Base-by-base conservation (phyloP, 2,329 filamentous ascomycete species). In the Colletotrichum spaethianum region DNA sequence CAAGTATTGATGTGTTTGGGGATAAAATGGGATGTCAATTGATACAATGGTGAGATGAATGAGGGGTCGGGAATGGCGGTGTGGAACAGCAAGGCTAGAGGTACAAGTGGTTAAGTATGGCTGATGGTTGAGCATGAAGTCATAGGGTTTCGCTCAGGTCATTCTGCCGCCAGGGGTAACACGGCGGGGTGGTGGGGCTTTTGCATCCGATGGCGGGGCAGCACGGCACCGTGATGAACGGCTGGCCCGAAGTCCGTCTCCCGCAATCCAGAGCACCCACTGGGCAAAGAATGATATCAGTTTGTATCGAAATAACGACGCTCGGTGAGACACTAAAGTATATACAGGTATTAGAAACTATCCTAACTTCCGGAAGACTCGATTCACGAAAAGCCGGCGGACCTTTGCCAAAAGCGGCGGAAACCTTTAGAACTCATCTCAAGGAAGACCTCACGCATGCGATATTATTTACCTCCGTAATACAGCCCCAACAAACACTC, bases 61-160 rank as follows among this genome's bases (percentile, higher is more conserved):
- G 31, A 46, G 5, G 42, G 28, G 8, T 6, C 9, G 9, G 1
- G 12, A 36, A 26, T 50, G 57, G 52, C 33, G 42, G 42, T 63
- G 50, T 36, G 52, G 40, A 31, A 36, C 62, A 53, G 18, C 23
- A 40, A 26, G n/a, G n/a, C 4, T 18, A 38, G 18, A 40, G 66
- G 26, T 38, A 36, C 31, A 57, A 33, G 62, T 31, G 36, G 48
- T 55, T n/a, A 36, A 40, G 38, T 52, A 67, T 8, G 16, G 38
- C 63, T 16, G 55, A 48, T 59, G 48, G 55, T 48, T 67, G 55
- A 59, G 56, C 28, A 70, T 71, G 57, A 68, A 63, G 69, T 71
- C 69, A 68, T 68, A 60, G 61, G 57, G 55, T 40, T 9, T 31
- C n/a, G 20, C 23, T 60, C 56, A 56, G 56, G 42, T 50, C 56